phyloP scores from a whole-genome alignment of 805 yeast genomes.

The Suhomyces xylopsoci region DNA sequence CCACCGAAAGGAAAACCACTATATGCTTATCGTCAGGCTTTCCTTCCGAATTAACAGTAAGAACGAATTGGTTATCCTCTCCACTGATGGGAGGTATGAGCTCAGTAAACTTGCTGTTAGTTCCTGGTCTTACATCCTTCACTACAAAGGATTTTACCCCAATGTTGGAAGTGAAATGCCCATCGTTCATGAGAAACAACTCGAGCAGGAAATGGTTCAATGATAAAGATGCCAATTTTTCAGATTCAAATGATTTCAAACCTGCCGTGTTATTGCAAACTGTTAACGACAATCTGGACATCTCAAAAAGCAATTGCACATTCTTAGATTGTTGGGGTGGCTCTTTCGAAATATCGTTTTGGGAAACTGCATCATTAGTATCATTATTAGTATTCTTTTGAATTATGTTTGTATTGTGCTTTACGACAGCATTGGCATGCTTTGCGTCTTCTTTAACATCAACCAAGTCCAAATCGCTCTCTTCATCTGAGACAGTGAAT shows the following conservation, averaged over 20 bases:
- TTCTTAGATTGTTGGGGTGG: conserved; percentile 30
- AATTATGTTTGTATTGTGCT: conserved; percentile 15
- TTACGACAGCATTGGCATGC: conserved; percentile 53
- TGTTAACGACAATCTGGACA: conserved; percentile 64
- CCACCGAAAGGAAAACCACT: conserved; percentile 59
- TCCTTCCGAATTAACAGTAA: conserved; percentile 47
- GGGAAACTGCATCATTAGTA: not conserved
- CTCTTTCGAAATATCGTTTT: not conserved
- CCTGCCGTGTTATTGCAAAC: conserved; percentile 52
- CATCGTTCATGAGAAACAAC: conserved; percentile 50
- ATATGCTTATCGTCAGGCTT: conserved; percentile 37
- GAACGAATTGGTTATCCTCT: conserved; percentile 68
- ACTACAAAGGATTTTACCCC: conserved; percentile 72
- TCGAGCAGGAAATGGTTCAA: conserved; percentile 55
- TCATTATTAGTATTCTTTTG: not conserved
- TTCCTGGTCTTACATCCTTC: conserved; percentile 62
- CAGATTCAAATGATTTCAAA: conserved; percentile 30
- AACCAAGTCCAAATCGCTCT: conserved; percentile 41
- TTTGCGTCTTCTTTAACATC: conserved; percentile 63
- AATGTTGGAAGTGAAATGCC: conserved; percentile 57
- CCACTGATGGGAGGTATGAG: conserved; percentile 70
- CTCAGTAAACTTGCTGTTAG: conserved; percentile 70
- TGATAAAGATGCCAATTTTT: conserved; percentile 38
- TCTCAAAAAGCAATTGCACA: conserved; percentile 49
- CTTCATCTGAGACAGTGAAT: conserved; percentile 41